phyloP scores from a whole-genome alignment of 2,329 filamentous ascomycete genomes.

The Decorospora gaudefroyi region DNA sequence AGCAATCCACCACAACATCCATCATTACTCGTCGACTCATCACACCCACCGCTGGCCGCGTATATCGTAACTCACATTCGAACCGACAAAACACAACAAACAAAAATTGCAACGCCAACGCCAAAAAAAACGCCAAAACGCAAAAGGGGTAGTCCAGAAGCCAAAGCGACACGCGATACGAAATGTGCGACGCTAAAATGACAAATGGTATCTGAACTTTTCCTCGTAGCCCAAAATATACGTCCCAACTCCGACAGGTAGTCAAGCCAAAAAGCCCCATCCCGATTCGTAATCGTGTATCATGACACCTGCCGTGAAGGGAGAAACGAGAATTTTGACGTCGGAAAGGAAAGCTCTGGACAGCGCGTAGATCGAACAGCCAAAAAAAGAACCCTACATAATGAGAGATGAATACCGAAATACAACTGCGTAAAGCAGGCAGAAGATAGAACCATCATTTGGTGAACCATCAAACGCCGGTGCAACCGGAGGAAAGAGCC shows the following conservation, averaged over 20 bases:
- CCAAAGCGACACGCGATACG: constrained; percentile 7
- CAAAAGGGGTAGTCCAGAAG: constrained; percentile 11
- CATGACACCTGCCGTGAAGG: neutral
- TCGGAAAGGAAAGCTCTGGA: neutral
- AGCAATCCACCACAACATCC: no score
- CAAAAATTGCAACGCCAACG: constrained; percentile 5
- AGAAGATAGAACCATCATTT: no score
- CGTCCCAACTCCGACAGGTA: neutral
- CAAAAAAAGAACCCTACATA: neutral
- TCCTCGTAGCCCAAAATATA: constrained; percentile 8
- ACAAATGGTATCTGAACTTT: constrained; percentile 32
- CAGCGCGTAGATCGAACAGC: neutral
- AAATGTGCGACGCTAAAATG: constrained; percentile 15
- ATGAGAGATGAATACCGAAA: neutral
- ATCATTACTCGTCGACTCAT: no score
- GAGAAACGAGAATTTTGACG: neutral
- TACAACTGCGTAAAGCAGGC: neutral
- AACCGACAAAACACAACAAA: neutral
- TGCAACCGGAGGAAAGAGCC: no score
- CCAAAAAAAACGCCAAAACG: neutral
- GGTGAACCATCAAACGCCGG: no score
- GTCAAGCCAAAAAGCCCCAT: neutral
- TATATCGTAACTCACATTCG: neutral
- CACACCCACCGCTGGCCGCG: no score
- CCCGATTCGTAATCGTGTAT: no score